Evolutionary conservation across 306 rosid species (phyloP).

Genomic region (Canavalia ensiformis): DNA sequence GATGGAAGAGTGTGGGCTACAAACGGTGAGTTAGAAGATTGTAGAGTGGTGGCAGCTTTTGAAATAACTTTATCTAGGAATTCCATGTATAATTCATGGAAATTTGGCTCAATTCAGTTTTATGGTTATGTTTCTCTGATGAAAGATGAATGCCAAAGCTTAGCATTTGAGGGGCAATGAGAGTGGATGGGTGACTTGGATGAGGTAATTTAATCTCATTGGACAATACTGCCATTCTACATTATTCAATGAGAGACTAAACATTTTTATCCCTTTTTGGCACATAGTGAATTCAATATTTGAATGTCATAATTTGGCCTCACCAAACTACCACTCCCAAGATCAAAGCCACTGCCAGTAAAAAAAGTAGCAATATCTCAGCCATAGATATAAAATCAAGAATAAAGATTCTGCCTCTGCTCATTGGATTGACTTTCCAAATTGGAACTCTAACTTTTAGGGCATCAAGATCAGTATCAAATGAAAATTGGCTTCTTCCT

Average conservation of each 20-base stretch:
- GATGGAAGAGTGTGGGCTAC: constrained; percentile 89
- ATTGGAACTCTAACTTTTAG: constrained; percentile 94
- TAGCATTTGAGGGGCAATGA: constrained; percentile 90
- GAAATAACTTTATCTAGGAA: not conserved
- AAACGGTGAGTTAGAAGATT: constrained; percentile 89
- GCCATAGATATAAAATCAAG: constrained; percentile 86
- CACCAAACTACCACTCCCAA: constrained; percentile 63
- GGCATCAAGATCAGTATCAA: constrained; percentile 96
- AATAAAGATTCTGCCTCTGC: constrained; percentile 75
- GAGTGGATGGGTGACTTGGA: constrained; percentile 90
- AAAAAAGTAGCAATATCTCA: constrained; percentile 97
- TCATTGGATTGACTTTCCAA: constrained; percentile 80
- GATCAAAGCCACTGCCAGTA: constrained; percentile 77
- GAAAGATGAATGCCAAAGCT: constrained; percentile 94
- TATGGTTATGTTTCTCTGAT: constrained; percentile 79
- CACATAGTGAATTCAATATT: constrained; percentile 46
- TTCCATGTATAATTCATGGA: no score
- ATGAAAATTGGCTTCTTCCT: constrained; percentile 94
- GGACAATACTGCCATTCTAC: constrained; percentile 93
- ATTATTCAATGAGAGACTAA: constrained; percentile 86
- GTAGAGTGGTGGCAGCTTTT: constrained; percentile 88
- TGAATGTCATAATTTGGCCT: constrained; percentile 55
- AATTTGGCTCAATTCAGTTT: constrained; percentile 57
- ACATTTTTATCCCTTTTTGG: constrained; percentile 53
- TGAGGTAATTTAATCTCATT: constrained; percentile 89